Base-by-base conservation (phyloP, 192 early-diverging fungal genomes). In the Coemansia sp. region DNA sequence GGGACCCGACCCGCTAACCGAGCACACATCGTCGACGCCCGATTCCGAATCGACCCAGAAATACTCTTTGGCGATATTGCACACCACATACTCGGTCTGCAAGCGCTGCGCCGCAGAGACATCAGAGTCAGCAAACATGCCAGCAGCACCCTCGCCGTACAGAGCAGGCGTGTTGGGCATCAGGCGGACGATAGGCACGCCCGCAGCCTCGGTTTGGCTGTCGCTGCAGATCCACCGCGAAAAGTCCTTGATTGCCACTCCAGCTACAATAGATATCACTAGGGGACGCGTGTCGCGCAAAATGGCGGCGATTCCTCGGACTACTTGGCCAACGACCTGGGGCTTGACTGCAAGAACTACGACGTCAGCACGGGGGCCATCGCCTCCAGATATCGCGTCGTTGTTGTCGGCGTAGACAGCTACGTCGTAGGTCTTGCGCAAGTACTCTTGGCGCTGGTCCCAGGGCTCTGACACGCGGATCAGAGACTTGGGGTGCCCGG, bases 121-220 rank as follows among this genome's bases (percentile, higher is more conserved):
- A 0, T 67, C 76, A 1, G 64, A 46, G 17, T 87, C 86, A 0
- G 94, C 94, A 66, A 85, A 96, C 67, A 96, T 72, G 4, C 94
- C 96, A 5, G 93, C 85, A 0, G 96, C 96, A 19, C 96, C 96
- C 74, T 96, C 91, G 44, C 82, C 82, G 1, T 95, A 89, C 8
- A 98, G 76, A 4, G 95, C 90, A 29, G 95, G 95, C n/a, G 95
- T 98, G 69, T 98, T 98, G 69, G 95, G 95, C 95, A 98, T 98
- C 62, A 88, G 89, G 17, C 94, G 73, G 27, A 98, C 92, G 25
- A 98, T 69, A 14, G 87, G 76, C 27, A 86, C 82, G 12, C 31
- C 31, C 1, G 8, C 51, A 2, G 55, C n/a, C n/a, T 17, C 36
- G 2, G 29, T 9, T 12, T 39, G 57, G 6, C 9, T 70, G 21